Evolutionary conservation across 192 early-diverging fungal species (phyloP).

Genomic region (Dissophora globulifera): DNA sequence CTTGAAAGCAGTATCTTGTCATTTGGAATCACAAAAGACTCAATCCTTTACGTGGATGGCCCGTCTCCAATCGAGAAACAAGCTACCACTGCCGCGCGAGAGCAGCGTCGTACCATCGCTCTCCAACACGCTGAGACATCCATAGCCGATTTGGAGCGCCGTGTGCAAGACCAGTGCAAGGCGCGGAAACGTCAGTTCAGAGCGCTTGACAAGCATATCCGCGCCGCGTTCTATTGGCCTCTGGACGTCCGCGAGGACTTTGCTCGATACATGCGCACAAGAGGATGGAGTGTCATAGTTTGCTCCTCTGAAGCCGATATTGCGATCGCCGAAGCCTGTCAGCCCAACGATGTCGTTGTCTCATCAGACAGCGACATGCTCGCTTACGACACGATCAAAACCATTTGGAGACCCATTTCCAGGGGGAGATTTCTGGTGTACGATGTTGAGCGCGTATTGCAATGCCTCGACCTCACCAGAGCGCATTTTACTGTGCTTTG

Average conservation of each 20-base stretch:
- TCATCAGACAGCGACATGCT: conserved; percentile 21
- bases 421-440: neutral
- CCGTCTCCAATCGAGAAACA: conserved; percentile 4
- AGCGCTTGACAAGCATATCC: neutral
- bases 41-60: conserved; percentile 8
- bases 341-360: conserved; percentile 1
- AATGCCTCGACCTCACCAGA: neutral
- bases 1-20: neutral
- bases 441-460: neutral
- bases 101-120: neutral
- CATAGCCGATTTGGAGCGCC: neutral
- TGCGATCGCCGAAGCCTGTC: neutral
- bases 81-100: neutral
- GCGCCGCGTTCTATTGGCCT: neutral
- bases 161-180: neutral
- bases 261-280: neutral
- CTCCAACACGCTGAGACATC: neutral
- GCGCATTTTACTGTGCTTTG: neutral
- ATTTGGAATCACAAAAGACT: conserved; percentile 1
- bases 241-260: neutral
- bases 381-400: conserved; percentile 1
- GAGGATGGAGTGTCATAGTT: neutral
- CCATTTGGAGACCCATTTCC: conserved; percentile 12
- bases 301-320: neutral
- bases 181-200: neutral